Evolutionary conservation across 2,329 filamentous ascomycete species (phyloP).

Genomic region (Cladosporium sphaerospermum): DNA sequence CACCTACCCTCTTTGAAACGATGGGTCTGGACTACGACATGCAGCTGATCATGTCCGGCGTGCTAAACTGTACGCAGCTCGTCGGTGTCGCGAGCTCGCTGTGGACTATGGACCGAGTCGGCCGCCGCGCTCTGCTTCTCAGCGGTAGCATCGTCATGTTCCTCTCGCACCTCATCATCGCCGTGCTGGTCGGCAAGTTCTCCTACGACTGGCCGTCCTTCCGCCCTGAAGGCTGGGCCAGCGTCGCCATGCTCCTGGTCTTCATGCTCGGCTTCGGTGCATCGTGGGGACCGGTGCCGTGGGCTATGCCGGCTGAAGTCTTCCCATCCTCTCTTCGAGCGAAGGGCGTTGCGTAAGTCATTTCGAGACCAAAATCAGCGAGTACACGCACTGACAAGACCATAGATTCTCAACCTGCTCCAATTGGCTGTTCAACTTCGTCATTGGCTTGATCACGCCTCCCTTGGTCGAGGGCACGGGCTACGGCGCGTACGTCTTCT

Average conservation of each 20-base stretch:
- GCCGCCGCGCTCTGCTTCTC: constrained; percentile 36
- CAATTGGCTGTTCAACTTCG: constrained; percentile 61
- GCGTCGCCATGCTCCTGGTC: constrained; percentile 24
- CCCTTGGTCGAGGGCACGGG: constrained; percentile 43
- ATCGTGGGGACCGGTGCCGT: constrained; percentile 12
- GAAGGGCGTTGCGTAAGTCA: constrained; percentile 52
- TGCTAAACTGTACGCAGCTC: constrained; percentile 39
- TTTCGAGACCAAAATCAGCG: neutral
- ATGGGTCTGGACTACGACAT: constrained; percentile 34
- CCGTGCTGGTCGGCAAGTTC: constrained; percentile 49
- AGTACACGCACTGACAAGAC: neutral
- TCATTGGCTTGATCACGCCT: constrained; percentile 39
- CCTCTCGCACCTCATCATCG: constrained; percentile 45
- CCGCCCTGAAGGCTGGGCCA: constrained; percentile 39
- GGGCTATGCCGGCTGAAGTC: constrained; percentile 29
- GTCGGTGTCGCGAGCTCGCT: constrained; percentile 36
- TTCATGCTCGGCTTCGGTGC: constrained; percentile 42
- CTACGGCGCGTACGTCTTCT: constrained; percentile 56
- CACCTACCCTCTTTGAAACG: constrained; percentile 39
- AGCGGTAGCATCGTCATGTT: constrained; percentile 43
- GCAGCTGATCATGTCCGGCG: constrained; percentile 36
- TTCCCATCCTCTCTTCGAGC: constrained; percentile 55
- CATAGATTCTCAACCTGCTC: constrained; percentile 50
- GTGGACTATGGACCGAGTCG: constrained; percentile 40
- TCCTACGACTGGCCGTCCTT: constrained; percentile 40